Evolutionary conservation across 768 basidiomycete species (phyloP).

Genomic region (Boletales sp.): DNA sequence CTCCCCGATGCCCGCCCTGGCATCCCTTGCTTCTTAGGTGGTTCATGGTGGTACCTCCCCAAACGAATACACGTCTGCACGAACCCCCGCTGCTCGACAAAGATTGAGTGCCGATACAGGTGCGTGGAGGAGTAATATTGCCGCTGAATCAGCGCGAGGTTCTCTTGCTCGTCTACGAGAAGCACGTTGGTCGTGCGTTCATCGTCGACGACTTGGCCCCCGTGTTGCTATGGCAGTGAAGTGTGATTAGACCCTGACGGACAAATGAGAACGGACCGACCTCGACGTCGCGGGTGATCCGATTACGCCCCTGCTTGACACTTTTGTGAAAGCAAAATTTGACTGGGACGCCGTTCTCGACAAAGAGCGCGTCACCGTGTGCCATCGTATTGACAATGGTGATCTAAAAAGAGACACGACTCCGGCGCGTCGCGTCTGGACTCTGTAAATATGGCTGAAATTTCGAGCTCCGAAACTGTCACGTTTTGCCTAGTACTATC

Average conservation of each 20-base stretch:
- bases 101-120: conserved; percentile 13
- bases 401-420: no score
- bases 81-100: conserved; percentile 25
- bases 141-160: conserved; percentile 22
- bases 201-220: conserved; percentile 13
- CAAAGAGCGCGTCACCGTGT: conserved; percentile 15
- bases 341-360: conserved; percentile 19
- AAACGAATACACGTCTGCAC: conserved; percentile 19
- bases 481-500: no score
- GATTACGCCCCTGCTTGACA: conserved; percentile 17
- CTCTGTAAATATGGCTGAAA: conserved; percentile 2
- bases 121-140: conserved; percentile 23
- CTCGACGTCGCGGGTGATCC: conserved; percentile 19
- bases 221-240: conserved; percentile 13
- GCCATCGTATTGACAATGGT: no score
- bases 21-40: conserved; percentile 12
- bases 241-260: neutral
- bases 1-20: conserved; percentile 15
- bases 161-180: conserved; percentile 27
- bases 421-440: no score
- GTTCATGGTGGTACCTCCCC: conserved; percentile 11
- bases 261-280: conserved; percentile 3
- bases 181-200: conserved; percentile 23
- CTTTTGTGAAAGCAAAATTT: conserved; percentile 28
- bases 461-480: conserved; percentile 24